A percentile compares a stretch with the other conserved stretches of the same genome.
Evolutionary conservation across 768 basidiomycete genomes (phyloP).

Genomic region (Trametes cingulata): DNA sequence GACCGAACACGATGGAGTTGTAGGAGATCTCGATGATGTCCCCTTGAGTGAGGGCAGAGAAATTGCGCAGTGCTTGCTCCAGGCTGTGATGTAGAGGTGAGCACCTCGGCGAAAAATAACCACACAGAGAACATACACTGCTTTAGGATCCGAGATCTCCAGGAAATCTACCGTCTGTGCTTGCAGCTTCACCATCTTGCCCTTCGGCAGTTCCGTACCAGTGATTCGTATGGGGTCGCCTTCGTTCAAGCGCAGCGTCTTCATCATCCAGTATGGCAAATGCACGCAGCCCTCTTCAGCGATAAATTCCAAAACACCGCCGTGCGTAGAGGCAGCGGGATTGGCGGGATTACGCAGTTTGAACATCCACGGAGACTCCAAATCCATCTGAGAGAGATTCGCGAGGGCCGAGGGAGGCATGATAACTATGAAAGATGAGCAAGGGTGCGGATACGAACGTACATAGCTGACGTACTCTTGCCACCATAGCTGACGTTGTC

Average conservation of each 20-base stretch:
- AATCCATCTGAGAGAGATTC: slow-evolving; percentile 80
- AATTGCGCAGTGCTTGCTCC: slow-evolving; percentile 93
- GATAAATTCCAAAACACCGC: slow-evolving; percentile 98
- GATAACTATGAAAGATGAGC: slow-evolving; percentile 60
- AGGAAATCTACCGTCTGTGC: slow-evolving; percentile 94
- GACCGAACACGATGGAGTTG: slow-evolving; percentile 91
- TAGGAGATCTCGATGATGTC: slow-evolving; percentile 99
- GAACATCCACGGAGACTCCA: slow-evolving; percentile 95
- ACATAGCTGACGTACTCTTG: slow-evolving; percentile 71
- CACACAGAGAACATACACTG: slow-evolving; percentile 69
- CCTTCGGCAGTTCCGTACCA: slow-evolving; percentile 85
- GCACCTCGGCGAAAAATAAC: not conserved
- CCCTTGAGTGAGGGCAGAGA: slow-evolving; percentile 87
- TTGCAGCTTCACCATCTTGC: slow-evolving; percentile 95
- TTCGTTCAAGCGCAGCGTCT: slow-evolving; percentile 87
- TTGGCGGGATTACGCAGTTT: slow-evolving; percentile 90
- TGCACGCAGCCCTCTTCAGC: slow-evolving; percentile 95
- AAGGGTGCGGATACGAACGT: slow-evolving; percentile 14
- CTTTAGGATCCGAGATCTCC: slow-evolving; percentile 96
- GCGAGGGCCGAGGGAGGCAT: slow-evolving; percentile 97
- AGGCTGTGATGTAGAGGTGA: slow-evolving; percentile 50
- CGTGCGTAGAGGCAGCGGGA: slow-evolving; percentile 84
- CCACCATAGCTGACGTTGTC: slow-evolving; percentile 96
- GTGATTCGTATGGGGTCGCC: slow-evolving; percentile 95
- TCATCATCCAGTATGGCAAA: slow-evolving; percentile 99